Percentiles rank a stretch among this genome's conserved stretches.
Conservation (phyloP, 2,329 filamentous ascomycete genomes). For the Botrytis elliptica region DNA sequence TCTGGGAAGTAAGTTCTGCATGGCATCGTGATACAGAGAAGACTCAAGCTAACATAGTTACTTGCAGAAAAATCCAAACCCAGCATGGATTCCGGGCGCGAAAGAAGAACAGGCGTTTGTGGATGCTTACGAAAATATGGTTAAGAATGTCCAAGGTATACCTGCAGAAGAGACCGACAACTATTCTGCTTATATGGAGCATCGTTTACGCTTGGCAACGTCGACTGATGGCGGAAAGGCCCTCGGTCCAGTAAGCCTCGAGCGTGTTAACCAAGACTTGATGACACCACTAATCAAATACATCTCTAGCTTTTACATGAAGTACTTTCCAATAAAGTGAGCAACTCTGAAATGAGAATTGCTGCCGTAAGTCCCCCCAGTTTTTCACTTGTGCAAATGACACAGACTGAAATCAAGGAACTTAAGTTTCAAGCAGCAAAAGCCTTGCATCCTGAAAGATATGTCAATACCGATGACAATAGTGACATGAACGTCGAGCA, state of each 20-base stretch:
- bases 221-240: neutral
- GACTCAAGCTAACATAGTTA: neutral
- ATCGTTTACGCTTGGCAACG: neutral
- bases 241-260: neutral
- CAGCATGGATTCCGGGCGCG: neutral
- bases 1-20: neutral
- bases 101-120: neutral
- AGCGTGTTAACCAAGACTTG: neutral
- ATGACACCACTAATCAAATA: neutral
- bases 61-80: neutral
- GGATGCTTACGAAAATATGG: neutral
- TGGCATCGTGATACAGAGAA: neutral
- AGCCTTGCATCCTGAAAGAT: neutral
- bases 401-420: neutral
- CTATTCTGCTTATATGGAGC: neutral
- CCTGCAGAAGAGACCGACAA: neutral
- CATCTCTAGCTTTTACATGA: neutral
- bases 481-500: rapidly evolving
- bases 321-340: neutral
- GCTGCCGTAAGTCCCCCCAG: neutral
- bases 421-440: neutral
- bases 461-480: neutral
- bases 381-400: neutral
- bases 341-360: neutral
- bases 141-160: neutral